Evolutionary conservation across 192 early-diverging fungal species (phyloP), one percentile per base, ranked within the genome.

Genomic region (Thamnidium elegans): DNA sequence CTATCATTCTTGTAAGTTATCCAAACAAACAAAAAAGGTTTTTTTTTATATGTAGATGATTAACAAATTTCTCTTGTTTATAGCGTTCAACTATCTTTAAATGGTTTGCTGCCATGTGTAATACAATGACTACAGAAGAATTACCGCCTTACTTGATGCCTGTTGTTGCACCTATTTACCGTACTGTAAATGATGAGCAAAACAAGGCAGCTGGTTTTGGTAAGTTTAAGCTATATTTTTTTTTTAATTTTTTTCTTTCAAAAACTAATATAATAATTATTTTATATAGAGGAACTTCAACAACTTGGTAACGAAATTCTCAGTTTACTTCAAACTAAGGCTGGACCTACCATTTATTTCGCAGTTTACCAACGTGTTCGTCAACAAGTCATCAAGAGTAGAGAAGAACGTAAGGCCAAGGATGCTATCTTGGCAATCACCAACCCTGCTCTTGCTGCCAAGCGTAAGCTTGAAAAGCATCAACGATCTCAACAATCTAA

Each of bases 61-160:
- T 63, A 30, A 65, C 62, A 63, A 74, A 26, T 67, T 58, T n/a
- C 60, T 68, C 63, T 65, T 48, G 54, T 58, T 52, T 55, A 53
- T 79, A 94, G 86, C 81, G 92, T 50, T 83, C 80, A 23, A 88
- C 80, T 53, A 82, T 93, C n/a, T 98, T 94, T 80, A 87, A 94
- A 67, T 94, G 87, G 85, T 94, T 93, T 79, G 96, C 94, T 31
- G 94, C 94, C 9, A 86, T 96, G 70, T 74, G 82, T 30, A 82
- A 82, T 14, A 76, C 84, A n/a, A 76, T 96, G 10, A 79, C 82
- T 2, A 44, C 82, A 10, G 58, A 76, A 1, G 75, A 88, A 15
- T 70, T 90, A 26, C 58, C 65, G n/a, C 69, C 82, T 2, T 93
- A 91, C 63, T 63, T 96, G 30, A 71, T 80, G 63, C 73, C 87